A percentile compares a stretch with the other conserved stretches of the same genome.
Evolutionary conservation across 2,329 filamentous ascomycete genomes (phyloP).

Genomic region (Calonectria pseudoturangicola): DNA sequence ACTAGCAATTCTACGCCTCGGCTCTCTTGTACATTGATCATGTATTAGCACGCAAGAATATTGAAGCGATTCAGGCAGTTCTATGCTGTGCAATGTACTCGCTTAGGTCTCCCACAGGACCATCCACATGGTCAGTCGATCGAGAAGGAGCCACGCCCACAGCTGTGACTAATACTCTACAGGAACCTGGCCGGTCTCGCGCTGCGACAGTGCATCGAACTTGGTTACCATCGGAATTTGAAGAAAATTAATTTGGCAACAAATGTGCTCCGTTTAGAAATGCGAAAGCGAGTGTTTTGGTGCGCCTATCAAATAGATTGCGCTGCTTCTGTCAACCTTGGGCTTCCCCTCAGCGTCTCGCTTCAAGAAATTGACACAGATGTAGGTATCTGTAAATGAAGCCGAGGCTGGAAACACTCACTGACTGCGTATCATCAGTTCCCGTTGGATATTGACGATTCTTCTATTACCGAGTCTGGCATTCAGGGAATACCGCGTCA

Average conservation of each 20-base stretch:
- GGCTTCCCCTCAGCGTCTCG: slow-evolving; percentile 13
- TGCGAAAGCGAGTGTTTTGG: slow-evolving; percentile 40
- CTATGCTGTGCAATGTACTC: slow-evolving; percentile 56
- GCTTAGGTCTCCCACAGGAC: slow-evolving; percentile 52
- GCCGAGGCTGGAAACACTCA: neutral
- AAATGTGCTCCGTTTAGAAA: slow-evolving; percentile 28
- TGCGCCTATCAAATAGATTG: slow-evolving; percentile 35
- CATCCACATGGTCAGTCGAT: slow-evolving; percentile 53
- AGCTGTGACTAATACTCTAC: neutral
- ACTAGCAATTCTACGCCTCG: slow-evolving; percentile 32
- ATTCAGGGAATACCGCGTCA: neutral
- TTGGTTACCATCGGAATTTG: slow-evolving; percentile 38
- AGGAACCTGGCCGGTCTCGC: slow-evolving; percentile 40
- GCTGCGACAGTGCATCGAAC: slow-evolving; percentile 41
- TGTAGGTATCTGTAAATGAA: neutral
- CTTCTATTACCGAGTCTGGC: neutral
- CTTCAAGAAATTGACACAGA: slow-evolving; percentile 34
- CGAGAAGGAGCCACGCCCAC: too few species aligned
- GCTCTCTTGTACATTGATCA: slow-evolving; percentile 22
- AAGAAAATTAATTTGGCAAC: neutral
- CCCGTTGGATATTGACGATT: slow-evolving; percentile 24
- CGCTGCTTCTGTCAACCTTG: slow-evolving; percentile 28
- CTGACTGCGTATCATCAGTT: neutral
- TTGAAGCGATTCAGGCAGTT: slow-evolving; percentile 55
- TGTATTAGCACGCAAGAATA: slow-evolving; percentile 46